phyloP scores from a whole-genome alignment of 2,329 filamentous ascomycete species.

The Aureobasidium sp. region DNA sequence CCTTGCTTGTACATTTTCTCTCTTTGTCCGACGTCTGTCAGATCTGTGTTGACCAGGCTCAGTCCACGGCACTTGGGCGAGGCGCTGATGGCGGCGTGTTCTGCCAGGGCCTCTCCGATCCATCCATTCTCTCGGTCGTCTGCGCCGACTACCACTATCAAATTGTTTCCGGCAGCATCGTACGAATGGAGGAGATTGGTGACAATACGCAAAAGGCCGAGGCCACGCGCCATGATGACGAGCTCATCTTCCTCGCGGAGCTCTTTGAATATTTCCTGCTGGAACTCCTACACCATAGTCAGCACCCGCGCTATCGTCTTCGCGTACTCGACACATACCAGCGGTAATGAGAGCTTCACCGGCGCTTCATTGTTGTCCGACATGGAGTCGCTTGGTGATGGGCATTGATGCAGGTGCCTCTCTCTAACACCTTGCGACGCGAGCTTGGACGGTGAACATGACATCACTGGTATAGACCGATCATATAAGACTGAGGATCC shows the following conservation, averaged over 20 bases:
- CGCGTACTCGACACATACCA: conserved; percentile 36
- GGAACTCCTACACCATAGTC: conserved; percentile 55
- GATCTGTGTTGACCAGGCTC: conserved; percentile 88
- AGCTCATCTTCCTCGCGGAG: conserved; percentile 87
- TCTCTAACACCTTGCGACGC: not conserved
- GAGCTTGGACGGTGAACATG: not conserved
- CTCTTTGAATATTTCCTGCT: conserved; percentile 90
- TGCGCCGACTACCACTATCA: conserved; percentile 81
- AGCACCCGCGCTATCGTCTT: not conserved
- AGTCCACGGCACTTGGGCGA: conserved; percentile 74
- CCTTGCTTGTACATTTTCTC: conserved; percentile 88
- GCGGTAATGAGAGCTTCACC: conserved; percentile 72
- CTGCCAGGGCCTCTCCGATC: conserved; percentile 92
- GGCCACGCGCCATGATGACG: conserved; percentile 80
- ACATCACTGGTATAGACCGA: not conserved
- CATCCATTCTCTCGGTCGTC: conserved; percentile 91
- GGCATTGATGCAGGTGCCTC: not conserved
- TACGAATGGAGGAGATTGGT: conserved; percentile 97
- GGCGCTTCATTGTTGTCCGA: conserved; percentile 31
- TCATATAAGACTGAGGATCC: too few relatives aligned
- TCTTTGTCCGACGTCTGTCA: conserved; percentile 74
- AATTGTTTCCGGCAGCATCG: conserved; percentile 88
- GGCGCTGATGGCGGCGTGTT: conserved; percentile 87
- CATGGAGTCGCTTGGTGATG: conserved; percentile 8
- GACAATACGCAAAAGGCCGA: conserved; percentile 83